Conservation (phyloP, 1,139 yeast species). For the Hanseniaspora uvarum region DNA sequence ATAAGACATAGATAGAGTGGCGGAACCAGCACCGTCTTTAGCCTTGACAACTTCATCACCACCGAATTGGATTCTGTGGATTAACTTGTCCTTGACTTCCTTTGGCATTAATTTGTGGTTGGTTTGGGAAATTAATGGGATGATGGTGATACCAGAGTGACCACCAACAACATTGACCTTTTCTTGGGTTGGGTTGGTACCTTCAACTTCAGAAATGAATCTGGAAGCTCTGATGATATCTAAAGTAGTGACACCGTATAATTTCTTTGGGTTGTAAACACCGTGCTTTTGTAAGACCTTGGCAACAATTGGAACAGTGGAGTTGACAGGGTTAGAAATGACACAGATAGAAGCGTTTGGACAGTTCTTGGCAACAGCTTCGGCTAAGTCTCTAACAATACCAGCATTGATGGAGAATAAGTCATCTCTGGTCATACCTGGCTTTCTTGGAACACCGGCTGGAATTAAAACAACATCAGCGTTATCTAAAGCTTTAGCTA, state of each 20-base stretch:
- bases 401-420: conserved; percentile 95
- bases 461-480: conserved; percentile 89
- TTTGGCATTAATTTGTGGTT: conserved; percentile 46
- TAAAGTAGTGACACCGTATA: conserved; percentile 95
- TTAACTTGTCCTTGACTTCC: conserved; percentile 55
- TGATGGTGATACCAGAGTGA: conserved; percentile 97
- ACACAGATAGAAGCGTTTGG: conserved; percentile 83
- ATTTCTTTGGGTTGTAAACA: conserved; percentile 80
- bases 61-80: conserved; percentile 94
- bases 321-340: conserved; percentile 96
- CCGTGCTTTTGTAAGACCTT: conserved; percentile 81
- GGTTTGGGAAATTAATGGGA: conserved; percentile 78
- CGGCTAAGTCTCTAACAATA: conserved; percentile 83
- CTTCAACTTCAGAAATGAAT: conserved; percentile 51
- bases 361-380: conserved; percentile 73
- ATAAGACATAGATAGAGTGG: conserved; percentile 96
- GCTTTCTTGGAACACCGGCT: conserved; percentile 99
- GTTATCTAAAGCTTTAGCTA: conserved; percentile 63
- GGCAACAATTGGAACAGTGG: conserved; percentile 95
- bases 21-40: conserved; percentile 97
- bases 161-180: conserved; percentile 86
- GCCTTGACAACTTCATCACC: conserved; percentile 99
- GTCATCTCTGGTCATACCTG: conserved; percentile 98
- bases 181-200: conserved; percentile 59
- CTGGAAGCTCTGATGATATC: conserved; percentile 91